Base-by-base conservation (phyloP, 768 basidiomycete genomes). In the Pulveroboletus sp. region DNA sequence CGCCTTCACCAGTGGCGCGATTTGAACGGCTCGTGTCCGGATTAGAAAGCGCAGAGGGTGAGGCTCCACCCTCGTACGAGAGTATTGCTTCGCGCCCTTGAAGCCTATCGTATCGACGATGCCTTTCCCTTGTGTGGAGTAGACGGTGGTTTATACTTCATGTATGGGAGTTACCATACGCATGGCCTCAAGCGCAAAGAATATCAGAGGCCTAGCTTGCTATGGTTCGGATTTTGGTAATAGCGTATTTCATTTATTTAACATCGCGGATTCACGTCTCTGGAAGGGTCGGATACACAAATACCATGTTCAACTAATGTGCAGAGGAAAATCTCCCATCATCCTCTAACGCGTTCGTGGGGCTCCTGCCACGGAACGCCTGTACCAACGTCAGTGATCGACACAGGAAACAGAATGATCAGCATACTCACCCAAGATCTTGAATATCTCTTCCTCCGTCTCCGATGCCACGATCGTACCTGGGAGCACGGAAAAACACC, bases 11-110 rank as follows among this genome's bases (percentile, higher is more conserved):
- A 29, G 49, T 62, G 14, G 70, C 69, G 23, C 79, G 81, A 50
- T 95, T 88, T 63, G 92, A 93, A 61, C 76, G 89, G 32, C 78
- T 97, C 17, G 77, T 97, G 40, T 81, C 88, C 1, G 94, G 94
- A n/a, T 82, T 87, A 64, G 90, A 89, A 64, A 87, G 79, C 31
- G 85, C 88, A 58, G 73, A 72, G 8, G 94, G 94, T 4, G 94
- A 97, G 61, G 80, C 80, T 5, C 94, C 94, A 4, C 94, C 94
- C 4, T 59, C 65, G n/a, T 67, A 67, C 37, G 66, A 67, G 41
- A 69, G 62, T 27, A 45, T 65, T 19, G 19, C 51, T 29, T 41
- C 47, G n/a, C 20, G 35, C 1, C 3, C 31, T 10, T 47, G 31
- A 60, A 40, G n/a, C 29, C 2, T 43, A 7, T 40, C 23, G 16